A percentile compares a stretch with the other conserved stretches of the same genome.
Conservation (phyloP, 148 eudicot species). For the Chenopodium suecicum region DNA sequence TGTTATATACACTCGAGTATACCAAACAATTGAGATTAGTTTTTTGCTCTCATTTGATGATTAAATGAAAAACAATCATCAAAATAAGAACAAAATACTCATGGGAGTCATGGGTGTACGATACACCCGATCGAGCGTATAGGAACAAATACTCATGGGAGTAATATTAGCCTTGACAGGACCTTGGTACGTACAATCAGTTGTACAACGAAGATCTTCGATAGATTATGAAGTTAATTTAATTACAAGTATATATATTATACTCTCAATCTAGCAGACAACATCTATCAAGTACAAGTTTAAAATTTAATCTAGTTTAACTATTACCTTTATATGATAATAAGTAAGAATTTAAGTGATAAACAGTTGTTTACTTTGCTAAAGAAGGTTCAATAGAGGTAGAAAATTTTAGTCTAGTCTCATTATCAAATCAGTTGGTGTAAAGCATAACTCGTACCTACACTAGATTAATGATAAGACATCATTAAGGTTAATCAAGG, state of each 20-base stretch:
- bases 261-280: background rate
- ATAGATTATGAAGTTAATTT: too few relatives aligned
- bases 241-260: background rate
- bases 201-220: too few relatives aligned
- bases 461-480: constrained; percentile 21
- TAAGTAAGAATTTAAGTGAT: background rate
- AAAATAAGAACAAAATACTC: too few relatives aligned
- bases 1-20: too few relatives aligned
- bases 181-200: too few relatives aligned
- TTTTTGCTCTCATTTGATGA: too few relatives aligned
- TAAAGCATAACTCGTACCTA: constrained; percentile 12
- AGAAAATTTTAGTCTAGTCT: constrained; percentile 18
- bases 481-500: constrained; percentile 18
- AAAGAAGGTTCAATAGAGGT: constrained; percentile 2
- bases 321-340: constrained; percentile 3
- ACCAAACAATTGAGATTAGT: too few relatives aligned
- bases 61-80: too few relatives aligned
- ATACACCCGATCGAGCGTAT: too few relatives aligned
- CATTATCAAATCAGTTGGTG: constrained; percentile 14
- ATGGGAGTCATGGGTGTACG: too few relatives aligned
- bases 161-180: too few relatives aligned
- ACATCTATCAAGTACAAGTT: background rate
- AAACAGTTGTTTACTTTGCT: constrained; percentile 23
- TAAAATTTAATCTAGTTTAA: background rate
- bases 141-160: too few relatives aligned